Evolutionary conservation across 2,329 filamentous ascomycete genomes (phyloP).

Genomic region (Aurifilum marmelostoma): DNA sequence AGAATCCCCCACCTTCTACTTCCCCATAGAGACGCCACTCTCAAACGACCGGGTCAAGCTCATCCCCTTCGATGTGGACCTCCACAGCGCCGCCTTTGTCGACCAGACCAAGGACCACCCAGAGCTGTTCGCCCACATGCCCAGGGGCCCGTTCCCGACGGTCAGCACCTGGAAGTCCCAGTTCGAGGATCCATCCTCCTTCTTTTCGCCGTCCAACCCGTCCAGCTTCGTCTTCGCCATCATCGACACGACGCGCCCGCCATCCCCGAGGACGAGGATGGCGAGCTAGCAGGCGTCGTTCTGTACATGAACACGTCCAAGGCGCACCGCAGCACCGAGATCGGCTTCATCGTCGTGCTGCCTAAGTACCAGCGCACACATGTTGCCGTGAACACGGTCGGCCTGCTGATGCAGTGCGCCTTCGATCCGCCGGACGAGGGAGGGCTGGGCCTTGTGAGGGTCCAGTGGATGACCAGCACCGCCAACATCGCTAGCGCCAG

Average conservation of each 20-base stretch:
- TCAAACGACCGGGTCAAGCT: constrained; percentile 31
- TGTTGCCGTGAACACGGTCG: constrained; percentile 40
- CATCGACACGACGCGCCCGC: constrained; percentile 36
- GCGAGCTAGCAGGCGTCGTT: constrained; percentile 37
- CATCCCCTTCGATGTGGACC: constrained; percentile 29
- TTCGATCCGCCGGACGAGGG: constrained; percentile 28
- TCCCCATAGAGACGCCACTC: constrained; percentile 31
- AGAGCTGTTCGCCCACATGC: constrained; percentile 32
- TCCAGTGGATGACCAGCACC: constrained; percentile 40
- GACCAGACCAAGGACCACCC: constrained; percentile 23
- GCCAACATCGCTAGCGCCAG: constrained; percentile 34
- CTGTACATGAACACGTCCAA: constrained; percentile 34
- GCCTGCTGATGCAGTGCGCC: constrained; percentile 39
- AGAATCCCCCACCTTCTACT: constrained; percentile 11
- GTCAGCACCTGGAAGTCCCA: constrained; percentile 24
- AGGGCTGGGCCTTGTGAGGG: constrained; percentile 35
- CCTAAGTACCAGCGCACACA: constrained; percentile 41
- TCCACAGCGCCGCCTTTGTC: constrained; percentile 29
- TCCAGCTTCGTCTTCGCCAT: constrained; percentile 32
- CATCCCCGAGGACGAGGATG: constrained; percentile 36
- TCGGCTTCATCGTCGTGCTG: constrained; percentile 42
- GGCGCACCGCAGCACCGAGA: constrained; percentile 33
- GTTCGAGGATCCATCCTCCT: constrained; percentile 25
- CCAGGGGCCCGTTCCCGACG: constrained; percentile 30
- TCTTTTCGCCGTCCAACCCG: constrained; percentile 24